A percentile compares a stretch with the other conserved stretches of the same genome.
phyloP scores from a whole-genome alignment of 768 basidiomycete species.

The Calocybe cyanea region DNA sequence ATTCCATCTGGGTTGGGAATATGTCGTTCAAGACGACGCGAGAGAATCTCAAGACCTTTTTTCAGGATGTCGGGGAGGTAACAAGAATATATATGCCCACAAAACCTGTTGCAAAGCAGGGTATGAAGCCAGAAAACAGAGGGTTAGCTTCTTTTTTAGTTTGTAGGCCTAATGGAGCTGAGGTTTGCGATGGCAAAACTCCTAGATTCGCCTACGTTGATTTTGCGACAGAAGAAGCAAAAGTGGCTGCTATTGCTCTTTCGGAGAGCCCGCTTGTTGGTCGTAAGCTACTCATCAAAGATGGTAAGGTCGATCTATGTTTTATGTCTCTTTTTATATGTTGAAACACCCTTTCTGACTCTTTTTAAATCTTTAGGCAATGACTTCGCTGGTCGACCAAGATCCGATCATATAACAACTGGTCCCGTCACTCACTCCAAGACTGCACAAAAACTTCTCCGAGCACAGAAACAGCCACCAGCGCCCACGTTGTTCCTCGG shows the following conservation, averaged over 20 bases:
- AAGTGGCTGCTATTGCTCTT: slow-evolving; percentile 68
- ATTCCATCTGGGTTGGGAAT: slow-evolving; percentile 97
- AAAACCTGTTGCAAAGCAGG: slow-evolving; percentile 48
- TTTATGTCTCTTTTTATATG: too few relatives aligned
- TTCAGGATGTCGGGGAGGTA: slow-evolving; percentile 68
- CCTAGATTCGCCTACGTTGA: slow-evolving; percentile 94
- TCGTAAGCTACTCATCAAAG: slow-evolving; percentile 88
- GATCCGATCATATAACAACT: slow-evolving; percentile 29
- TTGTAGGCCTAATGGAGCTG: too few relatives aligned
- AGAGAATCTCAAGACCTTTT: slow-evolving; percentile 67
- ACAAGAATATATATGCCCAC: slow-evolving; percentile 85
- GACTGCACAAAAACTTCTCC: slow-evolving; percentile 74
- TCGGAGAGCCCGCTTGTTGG: slow-evolving; percentile 85
- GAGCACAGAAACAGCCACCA: slow-evolving; percentile 76
- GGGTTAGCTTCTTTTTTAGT: slow-evolving; percentile 50
- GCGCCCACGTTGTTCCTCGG: slow-evolving; percentile 89
- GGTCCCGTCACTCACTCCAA: slow-evolving; percentile 47
- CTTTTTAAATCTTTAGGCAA: slow-evolving; percentile 44
- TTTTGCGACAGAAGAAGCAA: slow-evolving; percentile 75
- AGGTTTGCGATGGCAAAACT: too few relatives aligned
- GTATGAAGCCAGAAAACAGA: slow-evolving; percentile 63
- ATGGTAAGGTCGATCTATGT: too few relatives aligned
- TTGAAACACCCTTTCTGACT: too few relatives aligned
- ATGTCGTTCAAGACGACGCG: slow-evolving; percentile 84
- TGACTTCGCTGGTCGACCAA: slow-evolving; percentile 70